Percentiles rank a stretch among this genome's conserved stretches.
Conservation (phyloP, 768 basidiomycete genomes). For the Peribolospora kevripleyi region DNA sequence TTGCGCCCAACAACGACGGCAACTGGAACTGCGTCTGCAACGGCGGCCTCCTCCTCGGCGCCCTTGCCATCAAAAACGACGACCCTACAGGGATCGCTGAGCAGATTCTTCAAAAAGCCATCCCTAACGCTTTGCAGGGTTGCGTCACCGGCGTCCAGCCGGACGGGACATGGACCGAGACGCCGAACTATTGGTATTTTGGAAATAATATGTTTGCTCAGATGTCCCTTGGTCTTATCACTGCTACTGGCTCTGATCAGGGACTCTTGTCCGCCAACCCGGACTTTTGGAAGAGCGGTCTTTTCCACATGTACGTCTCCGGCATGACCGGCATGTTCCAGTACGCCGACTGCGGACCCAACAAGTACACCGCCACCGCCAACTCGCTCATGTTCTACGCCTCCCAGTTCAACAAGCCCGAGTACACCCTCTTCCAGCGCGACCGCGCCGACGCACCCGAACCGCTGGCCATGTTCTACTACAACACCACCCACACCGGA, state of each 20-base stretch:
- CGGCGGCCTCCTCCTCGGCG: constrained; percentile 60
- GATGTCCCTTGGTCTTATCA: constrained; percentile 52
- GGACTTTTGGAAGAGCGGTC: constrained; percentile 44
- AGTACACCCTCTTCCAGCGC: constrained; percentile 69
- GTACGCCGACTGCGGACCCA: constrained; percentile 52
- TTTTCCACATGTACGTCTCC: constrained; percentile 69
- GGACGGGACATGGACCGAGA: constrained; percentile 85
- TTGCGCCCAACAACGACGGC: constrained; percentile 25
- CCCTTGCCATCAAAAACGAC: constrained; percentile 59
- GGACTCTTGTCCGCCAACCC: constrained; percentile 45
- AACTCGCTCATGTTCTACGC: constrained; percentile 66
- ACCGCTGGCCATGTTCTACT: constrained; percentile 57
- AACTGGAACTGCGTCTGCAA: constrained; percentile 98
- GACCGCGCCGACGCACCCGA: constrained; percentile 46
- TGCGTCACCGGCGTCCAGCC: constrained; percentile 31
- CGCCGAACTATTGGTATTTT: constrained; percentile 42
- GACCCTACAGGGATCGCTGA: constrained; percentile 48
- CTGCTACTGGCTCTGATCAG: constrained; percentile 65
- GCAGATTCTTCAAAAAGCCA: constrained; percentile 39
- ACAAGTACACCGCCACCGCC: constrained; percentile 85
- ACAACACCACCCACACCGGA: constrained; percentile 53
- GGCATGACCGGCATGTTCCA: constrained; percentile 72
- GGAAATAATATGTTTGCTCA: constrained; percentile 34
- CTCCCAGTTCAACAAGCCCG: constrained; percentile 38
- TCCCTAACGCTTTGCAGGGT: constrained; percentile 49